Base-by-base conservation (phyloP, 2,329 filamentous ascomycete genomes). In the Onygenales sp. region DNA sequence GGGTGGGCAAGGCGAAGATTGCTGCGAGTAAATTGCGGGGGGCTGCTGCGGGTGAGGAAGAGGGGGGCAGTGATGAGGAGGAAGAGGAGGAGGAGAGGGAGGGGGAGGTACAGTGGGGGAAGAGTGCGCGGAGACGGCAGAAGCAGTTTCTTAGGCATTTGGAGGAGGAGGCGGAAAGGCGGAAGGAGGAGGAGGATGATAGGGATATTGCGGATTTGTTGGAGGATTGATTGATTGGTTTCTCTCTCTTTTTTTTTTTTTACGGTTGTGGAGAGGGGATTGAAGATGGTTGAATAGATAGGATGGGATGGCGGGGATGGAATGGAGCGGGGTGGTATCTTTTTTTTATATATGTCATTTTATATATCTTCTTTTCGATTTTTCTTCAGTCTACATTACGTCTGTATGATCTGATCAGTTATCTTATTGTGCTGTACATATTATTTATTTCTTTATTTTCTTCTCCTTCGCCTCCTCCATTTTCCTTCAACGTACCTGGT, bases 131-230 rank as follows among this genome's bases (percentile, higher is more conserved):
- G 58, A 79, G 81, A 67, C 78, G 85, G 61, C 85, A 88, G 72
- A 78, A 84, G 63, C 77, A 79, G 59, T 77, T 86, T 67, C 72
- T 87, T 56, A 83, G 82, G 74, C 79, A 82, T 63, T 65, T 86
- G 62, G 68, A 87, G 56, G 82, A 83, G 61, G 78, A 76, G 47
- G 76, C 82, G 59, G 84, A 87, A 57, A 74, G 80, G 70, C 68
- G 71, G 59, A 77, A 81, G 61, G 82, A 84, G 60, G 81, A 84
- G 54, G 77, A 87, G 59, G 82, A 85, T 56, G 85, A 88, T 67
- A 85, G 86, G 70, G 85, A 90, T 66, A 85, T 91, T 60, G 79
- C 83, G 65, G 84, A 90, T 69, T 82, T 85, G 62, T 68, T 90
- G 66, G 76, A 80, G 61, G 77, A 82, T 63, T 78, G 65, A 70